Base-by-base conservation (phyloP, 163 green algal genomes). In the Coccomyxa subellipsoidea region DNA sequence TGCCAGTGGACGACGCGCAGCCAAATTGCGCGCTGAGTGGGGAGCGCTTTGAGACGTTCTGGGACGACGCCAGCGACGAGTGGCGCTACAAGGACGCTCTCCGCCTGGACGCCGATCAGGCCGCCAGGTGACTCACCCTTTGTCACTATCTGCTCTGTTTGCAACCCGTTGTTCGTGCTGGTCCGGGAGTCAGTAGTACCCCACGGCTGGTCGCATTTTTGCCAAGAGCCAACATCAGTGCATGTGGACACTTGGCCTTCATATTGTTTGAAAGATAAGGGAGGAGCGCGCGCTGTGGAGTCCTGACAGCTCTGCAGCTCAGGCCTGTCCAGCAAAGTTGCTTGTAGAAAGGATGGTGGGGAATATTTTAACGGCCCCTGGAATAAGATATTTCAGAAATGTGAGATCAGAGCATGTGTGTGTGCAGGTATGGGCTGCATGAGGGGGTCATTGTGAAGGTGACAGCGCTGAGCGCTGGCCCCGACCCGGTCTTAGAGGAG, bases 11-110 rank as follows among this genome's bases (percentile, higher is more conserved):
- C 54, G 89, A 92, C 35, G 40, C 40, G 0, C 90, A 92, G 80
- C 88, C 87, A 31, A 66, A 81, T 9, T 95, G 91, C 47, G 91
- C 89, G 27, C 54, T 95, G 37, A 93, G 88, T 12, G 91, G 91
- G 12, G 91, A 95, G 77, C 81, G 80, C n/a, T 94, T 95, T 84
- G 88, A 94, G 54, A 88, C 85, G 23, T 92, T 92, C 69, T 95
- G 89, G 89, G 89, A 95, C 77, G 88, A 92, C 69, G 82, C 79
- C 12, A 76, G 82, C 38, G 84, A 93, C 59, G 85, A 92, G 85
- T 94, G 90, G 90, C 86, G 88, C 70, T 94, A 91, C 77, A 29
- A 75, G 1, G 83, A 84, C n/a, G 87, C 85, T 15, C 79, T 79
- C 38, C 37, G 47, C 36, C 78, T 94, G 35, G 71, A 83, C 25